Evolutionary conservation across 1,284 basidiomycete genomes (phyloP).

Genomic region (Cryptococcus maquisensis): DNA sequence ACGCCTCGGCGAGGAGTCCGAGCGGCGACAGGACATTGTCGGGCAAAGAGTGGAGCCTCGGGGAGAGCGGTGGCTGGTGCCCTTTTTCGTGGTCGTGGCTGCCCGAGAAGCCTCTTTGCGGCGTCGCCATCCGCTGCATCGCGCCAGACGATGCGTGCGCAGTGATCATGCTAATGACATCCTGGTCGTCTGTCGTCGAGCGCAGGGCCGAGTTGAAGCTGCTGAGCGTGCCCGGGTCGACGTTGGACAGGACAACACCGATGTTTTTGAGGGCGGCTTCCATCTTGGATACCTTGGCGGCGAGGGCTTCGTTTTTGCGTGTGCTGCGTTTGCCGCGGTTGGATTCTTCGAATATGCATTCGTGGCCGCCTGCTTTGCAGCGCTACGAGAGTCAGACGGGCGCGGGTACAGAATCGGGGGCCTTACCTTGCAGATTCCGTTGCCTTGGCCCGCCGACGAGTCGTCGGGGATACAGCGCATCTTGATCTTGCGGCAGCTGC

Average conservation of each 20-base stretch:
- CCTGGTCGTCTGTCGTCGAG: slow-evolving; percentile 48
- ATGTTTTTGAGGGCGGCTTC: slow-evolving; percentile 73
- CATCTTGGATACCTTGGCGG: slow-evolving; percentile 85
- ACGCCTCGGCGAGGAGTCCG: slow-evolving; percentile 84
- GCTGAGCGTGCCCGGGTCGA: slow-evolving; percentile 58
- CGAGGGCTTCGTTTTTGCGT: slow-evolving; percentile 78
- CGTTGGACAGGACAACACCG: slow-evolving; percentile 60
- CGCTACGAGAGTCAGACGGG: slow-evolving; percentile 42
- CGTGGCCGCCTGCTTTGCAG: slow-evolving; percentile 68
- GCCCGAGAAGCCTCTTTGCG: slow-evolving; percentile 24
- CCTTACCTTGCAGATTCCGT: slow-evolving; percentile 62
- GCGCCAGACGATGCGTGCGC: slow-evolving; percentile 56
- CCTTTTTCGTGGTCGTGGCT: slow-evolving; percentile 13
- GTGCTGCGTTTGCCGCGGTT: slow-evolving; percentile 87
- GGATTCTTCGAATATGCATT: slow-evolving; percentile 91
- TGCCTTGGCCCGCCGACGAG: slow-evolving; percentile 62
- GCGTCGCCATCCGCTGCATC: slow-evolving; percentile 22
- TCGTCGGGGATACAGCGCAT: slow-evolving; percentile 94
- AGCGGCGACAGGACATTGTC: slow-evolving; percentile 87
- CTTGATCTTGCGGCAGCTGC: slow-evolving; percentile 80
- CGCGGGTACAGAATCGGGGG: no score
- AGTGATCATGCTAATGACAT: slow-evolving; percentile 73
- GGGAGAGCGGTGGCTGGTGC: slow-evolving; percentile 51
- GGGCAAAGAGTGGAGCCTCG: slow-evolving; percentile 82
- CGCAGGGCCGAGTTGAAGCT: slow-evolving; percentile 41